Evolutionary conservation across 371 early-diverging fungal species (phyloP).

Genomic region (Syncephalastrum racemosum): DNA sequence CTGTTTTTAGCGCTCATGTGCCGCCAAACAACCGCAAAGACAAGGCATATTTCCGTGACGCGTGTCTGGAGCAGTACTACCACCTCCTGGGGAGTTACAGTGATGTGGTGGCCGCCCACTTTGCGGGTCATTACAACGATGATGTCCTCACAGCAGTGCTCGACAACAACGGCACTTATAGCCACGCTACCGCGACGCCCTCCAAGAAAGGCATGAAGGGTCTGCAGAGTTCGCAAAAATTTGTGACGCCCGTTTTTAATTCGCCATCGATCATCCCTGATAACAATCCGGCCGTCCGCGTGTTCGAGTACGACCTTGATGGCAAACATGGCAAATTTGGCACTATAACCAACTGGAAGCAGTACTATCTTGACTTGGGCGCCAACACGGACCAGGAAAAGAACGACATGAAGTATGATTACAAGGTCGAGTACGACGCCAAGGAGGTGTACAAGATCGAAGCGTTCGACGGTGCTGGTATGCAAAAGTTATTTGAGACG

Average conservation of each 20-base stretch:
- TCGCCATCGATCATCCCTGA: conserved; percentile 51
- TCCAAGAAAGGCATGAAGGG: conserved; percentile 4
- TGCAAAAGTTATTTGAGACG: conserved; percentile 8
- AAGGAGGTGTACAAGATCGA: conserved; percentile 30
- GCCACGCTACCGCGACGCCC: background rate
- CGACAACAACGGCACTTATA: conserved; percentile 6
- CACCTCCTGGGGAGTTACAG: conserved; percentile 39
- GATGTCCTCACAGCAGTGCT: conserved; percentile 25
- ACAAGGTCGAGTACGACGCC: conserved; percentile 43
- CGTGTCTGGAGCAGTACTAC: conserved; percentile 36
- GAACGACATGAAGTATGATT: conserved; percentile 19
- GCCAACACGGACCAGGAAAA: conserved; percentile 24
- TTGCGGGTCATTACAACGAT: conserved; percentile 51
- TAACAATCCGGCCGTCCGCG: conserved; percentile 50
- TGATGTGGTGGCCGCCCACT: conserved; percentile 40
- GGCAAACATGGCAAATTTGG: conserved; percentile 24
- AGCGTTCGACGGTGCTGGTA: conserved; percentile 20
- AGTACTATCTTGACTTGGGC: conserved; percentile 44
- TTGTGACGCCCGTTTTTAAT: conserved; percentile 33
- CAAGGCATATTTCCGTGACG: conserved; percentile 16
- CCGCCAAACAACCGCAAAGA: conserved; percentile 39
- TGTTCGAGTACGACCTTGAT: conserved; percentile 43
- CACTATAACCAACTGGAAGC: conserved; percentile 35
- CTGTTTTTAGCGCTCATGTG: conserved; percentile 43
- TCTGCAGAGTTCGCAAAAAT: conserved; percentile 7